A percentile compares a stretch with the other conserved stretches of the same genome.
Evolutionary conservation across 2,329 filamentous ascomycete species (phyloP).

Genomic region (Alternaria infectoria): DNA sequence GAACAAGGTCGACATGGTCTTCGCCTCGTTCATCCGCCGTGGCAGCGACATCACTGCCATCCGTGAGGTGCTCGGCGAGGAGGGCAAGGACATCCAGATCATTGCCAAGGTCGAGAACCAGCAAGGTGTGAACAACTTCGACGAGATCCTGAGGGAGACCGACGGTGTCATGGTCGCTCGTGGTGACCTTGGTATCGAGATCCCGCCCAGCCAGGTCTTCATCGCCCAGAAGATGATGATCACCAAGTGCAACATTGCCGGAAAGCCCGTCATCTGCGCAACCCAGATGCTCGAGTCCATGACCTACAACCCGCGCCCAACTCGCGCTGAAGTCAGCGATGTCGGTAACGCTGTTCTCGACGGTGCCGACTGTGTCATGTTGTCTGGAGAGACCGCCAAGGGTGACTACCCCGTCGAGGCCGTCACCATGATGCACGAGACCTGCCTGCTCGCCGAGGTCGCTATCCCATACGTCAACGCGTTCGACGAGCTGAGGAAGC

Average conservation of each 20-base stretch:
- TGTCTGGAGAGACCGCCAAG: conserved; percentile 99
- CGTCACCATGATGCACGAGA: conserved; percentile 97
- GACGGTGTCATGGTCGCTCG: conserved; percentile 99
- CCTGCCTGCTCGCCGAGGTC: conserved; percentile 94
- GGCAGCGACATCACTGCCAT: conserved; percentile 93
- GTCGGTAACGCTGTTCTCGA: conserved; percentile 98
- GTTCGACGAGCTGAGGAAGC: conserved; percentile 90
- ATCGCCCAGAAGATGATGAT: conserved; percentile 99
- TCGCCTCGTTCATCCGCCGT: conserved; percentile 96
- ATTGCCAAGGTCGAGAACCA: conserved; percentile 99
- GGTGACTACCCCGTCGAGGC: conserved; percentile 91
- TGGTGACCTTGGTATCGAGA: conserved; percentile 98
- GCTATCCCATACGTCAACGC: conserved; percentile 96
- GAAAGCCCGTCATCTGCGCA: conserved; percentile 98
- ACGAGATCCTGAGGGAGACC: conserved; percentile 92
- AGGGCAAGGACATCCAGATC: conserved; percentile 97
- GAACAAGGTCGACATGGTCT: conserved; percentile 99
- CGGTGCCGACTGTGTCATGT: conserved; percentile 98
- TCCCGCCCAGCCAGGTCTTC: conserved; percentile 97
- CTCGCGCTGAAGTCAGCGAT: conserved; percentile 96
- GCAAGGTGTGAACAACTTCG: conserved; percentile 99
- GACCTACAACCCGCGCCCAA: conserved; percentile 99
- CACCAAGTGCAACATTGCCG: conserved; percentile 99
- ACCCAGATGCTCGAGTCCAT: conserved; percentile 99
- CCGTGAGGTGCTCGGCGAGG: conserved; percentile 85